Percentiles rank a stretch among this genome's conserved stretches.
These are phyloP conservation scores for Fusarium sp. DNA, from an alignment of 2,329 filamentous ascomycete species.

Conservation along the genomic window DNA sequence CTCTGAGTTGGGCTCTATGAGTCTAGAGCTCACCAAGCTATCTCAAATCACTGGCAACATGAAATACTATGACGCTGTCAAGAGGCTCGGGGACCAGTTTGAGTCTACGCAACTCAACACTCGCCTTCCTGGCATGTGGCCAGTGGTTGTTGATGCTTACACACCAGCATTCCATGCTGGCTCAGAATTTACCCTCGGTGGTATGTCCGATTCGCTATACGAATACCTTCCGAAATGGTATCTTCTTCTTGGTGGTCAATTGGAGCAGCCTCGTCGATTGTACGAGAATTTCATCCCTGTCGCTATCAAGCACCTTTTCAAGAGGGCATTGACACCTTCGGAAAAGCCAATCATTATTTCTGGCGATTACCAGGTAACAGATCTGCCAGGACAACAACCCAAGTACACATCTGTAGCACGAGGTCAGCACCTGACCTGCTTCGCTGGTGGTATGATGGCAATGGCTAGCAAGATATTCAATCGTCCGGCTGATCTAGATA, in stretches of 20 bases:
- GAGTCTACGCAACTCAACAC: constrained; percentile 65
- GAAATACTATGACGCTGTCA: constrained; percentile 71
- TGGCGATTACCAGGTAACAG: constrained; percentile 60
- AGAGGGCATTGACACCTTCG: constrained; percentile 71
- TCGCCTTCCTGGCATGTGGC: constrained; percentile 72
- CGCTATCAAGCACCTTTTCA: constrained; percentile 72
- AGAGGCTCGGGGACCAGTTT: constrained; percentile 67
- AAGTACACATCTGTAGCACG: constrained; percentile 53
- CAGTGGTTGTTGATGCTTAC: constrained; percentile 61
- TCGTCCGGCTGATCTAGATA: constrained; percentile 65
- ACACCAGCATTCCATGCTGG: constrained; percentile 44
- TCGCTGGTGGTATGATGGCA: constrained; percentile 74
- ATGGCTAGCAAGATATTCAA: constrained; percentile 70
- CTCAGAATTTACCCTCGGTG: constrained; percentile 66
- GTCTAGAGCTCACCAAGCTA: constrained; percentile 73
- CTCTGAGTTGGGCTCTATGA: constrained; percentile 62
- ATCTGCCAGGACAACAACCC: constrained; percentile 36
- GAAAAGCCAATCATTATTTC: constrained; percentile 71
- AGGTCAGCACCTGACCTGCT: constrained; percentile 72
- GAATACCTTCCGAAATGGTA: constrained; percentile 77
- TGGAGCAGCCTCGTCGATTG: constrained; percentile 47
- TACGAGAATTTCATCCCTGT: constrained; percentile 56
- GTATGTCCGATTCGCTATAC: constrained; percentile 68
- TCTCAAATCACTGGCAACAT: constrained; percentile 71
- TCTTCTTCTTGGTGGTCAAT: constrained; percentile 71